Evolutionary conservation across 2,329 filamentous ascomycete species (phyloP).

Genomic region (Colletotrichum truncatum): DNA sequence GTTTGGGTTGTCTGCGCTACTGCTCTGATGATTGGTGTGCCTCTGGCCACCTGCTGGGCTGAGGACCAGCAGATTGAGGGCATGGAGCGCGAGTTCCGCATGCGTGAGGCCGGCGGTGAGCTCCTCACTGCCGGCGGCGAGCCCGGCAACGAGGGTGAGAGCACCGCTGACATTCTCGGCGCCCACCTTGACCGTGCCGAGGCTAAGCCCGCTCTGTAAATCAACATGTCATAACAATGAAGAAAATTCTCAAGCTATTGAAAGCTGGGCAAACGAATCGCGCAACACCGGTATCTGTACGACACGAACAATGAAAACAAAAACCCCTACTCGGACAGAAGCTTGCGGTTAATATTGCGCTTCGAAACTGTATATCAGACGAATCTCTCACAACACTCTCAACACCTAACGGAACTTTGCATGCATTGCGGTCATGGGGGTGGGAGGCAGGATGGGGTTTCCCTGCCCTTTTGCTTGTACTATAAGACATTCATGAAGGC

Average conservation of each 20-base stretch:
- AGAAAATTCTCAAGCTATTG: neutral
- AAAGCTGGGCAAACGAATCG: neutral
- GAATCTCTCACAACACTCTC: constrained; percentile 24
- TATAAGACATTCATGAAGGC: constrained; percentile 30
- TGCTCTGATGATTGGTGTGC: constrained; percentile 88
- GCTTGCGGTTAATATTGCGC: constrained; percentile 9
- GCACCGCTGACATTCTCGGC: constrained; percentile 59
- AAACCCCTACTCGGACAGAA: neutral
- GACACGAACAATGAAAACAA: too few species aligned
- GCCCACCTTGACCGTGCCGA: constrained; percentile 57
- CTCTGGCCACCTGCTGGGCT: constrained; percentile 89
- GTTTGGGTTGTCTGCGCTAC: constrained; percentile 93
- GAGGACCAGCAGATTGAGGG: constrained; percentile 97
- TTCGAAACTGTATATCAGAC: constrained; percentile 27
- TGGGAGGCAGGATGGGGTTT: constrained; percentile 28
- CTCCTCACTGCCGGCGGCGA: constrained; percentile 60
- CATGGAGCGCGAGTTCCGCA: constrained; percentile 97
- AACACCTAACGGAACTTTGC: constrained; percentile 26
- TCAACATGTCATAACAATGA: constrained; percentile 5
- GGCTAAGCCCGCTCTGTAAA: constrained; percentile 61
- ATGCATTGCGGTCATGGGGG: constrained; percentile 29
- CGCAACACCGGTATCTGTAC: neutral
- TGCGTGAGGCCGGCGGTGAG: constrained; percentile 91
- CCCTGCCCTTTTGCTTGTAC: constrained; percentile 29
- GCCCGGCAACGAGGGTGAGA: constrained; percentile 39